phyloP scores from a whole-genome alignment of 2,329 filamentous ascomycete species.

The Fusarium mundagurra region DNA sequence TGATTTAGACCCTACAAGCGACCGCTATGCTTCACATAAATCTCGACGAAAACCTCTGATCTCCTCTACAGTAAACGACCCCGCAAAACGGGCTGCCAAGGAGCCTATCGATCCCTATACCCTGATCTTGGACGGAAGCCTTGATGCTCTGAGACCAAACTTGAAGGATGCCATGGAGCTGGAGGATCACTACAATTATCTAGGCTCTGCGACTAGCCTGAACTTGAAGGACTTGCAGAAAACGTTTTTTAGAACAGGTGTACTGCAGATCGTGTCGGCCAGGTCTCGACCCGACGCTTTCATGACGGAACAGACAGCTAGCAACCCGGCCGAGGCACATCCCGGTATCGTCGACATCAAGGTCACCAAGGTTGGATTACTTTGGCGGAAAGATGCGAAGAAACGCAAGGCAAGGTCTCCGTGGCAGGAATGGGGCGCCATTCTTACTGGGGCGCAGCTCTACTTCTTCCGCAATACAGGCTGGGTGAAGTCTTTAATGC shows the following conservation, averaged over 20 bases:
- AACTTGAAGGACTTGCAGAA: constrained; percentile 86
- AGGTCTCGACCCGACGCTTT: constrained; percentile 95
- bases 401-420: constrained; percentile 94
- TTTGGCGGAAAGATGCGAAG: constrained; percentile 95
- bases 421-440: constrained; percentile 99
- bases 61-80: constrained; percentile 63
- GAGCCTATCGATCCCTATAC: constrained; percentile 97
- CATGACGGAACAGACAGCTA: constrained; percentile 85
- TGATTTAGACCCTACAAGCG: constrained; percentile 81
- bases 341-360: constrained; percentile 97
- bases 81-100: constrained; percentile 71
- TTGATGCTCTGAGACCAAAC: constrained; percentile 84
- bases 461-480: constrained; percentile 95
- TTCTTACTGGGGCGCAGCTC: constrained; percentile 94
- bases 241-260: constrained; percentile 89
- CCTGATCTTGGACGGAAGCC: constrained; percentile 87
- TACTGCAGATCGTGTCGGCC: constrained; percentile 94
- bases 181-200: constrained; percentile 91
- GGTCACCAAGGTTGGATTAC: constrained; percentile 91
- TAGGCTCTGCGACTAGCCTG: constrained; percentile 78
- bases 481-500: constrained; percentile 92
- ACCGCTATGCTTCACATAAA: constrained; percentile 76
- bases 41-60: constrained; percentile 77
- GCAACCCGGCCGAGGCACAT: constrained; percentile 86
- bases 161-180: constrained; percentile 92